These are phyloP conservation scores for Candida koratica DNA, from an alignment of 805 yeast genomes.

Conservation along the genomic window DNA sequence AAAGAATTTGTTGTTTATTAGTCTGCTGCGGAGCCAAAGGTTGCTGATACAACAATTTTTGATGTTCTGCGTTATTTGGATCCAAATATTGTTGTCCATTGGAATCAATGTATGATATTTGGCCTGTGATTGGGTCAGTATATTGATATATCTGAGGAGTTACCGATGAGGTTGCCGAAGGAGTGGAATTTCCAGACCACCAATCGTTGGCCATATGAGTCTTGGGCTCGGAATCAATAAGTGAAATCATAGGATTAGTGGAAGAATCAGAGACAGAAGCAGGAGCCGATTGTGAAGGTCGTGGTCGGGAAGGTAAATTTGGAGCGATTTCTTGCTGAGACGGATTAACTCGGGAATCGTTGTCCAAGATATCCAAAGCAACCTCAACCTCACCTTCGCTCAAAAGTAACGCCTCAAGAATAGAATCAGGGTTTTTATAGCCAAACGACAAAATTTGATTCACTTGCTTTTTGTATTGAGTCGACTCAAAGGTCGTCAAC, in stretches of 20 bases:
- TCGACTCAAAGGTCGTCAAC: constrained; percentile 50
- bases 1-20: constrained; percentile 36
- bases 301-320: constrained; percentile 39
- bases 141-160: constrained; percentile 59
- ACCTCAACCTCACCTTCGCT: constrained; percentile 55
- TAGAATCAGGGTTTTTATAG: constrained; percentile 50
- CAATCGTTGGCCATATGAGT: constrained; percentile 23
- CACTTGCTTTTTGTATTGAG: constrained; percentile 48
- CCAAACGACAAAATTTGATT: constrained; percentile 49
- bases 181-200: constrained; percentile 23
- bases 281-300: constrained; percentile 15
- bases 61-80: constrained; percentile 44
- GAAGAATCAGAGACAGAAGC: constrained; percentile 16
- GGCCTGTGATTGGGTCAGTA: constrained; percentile 69
- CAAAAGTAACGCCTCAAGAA: constrained; percentile 59
- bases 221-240: constrained; percentile 8
- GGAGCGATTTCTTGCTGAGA: constrained; percentile 45
- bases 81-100: constrained; percentile 62
- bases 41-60: constrained; percentile 34
- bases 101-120: constrained; percentile 61
- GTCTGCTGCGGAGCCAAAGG: constrained; percentile 32
- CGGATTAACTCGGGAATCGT: constrained; percentile 34
- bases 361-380: constrained; percentile 57
- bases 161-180: constrained; percentile 12
- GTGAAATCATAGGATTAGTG: constrained; percentile 26